A percentile compares a stretch with the other conserved stretches of the same genome.
Evolutionary conservation across 2,329 filamentous ascomycete species (phyloP).

Genomic region (Aureobasidium sp.): DNA sequence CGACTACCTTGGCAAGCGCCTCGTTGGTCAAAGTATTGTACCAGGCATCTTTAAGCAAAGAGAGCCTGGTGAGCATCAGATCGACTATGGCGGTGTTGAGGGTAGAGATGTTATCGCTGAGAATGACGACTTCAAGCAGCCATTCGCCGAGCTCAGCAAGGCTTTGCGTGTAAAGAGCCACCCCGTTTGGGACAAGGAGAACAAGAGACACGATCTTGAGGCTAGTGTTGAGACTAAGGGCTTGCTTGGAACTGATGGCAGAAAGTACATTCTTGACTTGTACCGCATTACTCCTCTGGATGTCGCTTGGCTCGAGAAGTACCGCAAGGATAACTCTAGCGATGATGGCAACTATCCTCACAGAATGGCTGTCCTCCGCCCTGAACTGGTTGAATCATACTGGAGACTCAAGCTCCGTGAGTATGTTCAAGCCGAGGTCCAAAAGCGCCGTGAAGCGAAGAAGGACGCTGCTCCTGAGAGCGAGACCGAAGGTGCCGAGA

Average conservation of each 20-base stretch:
- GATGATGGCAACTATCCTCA: slow-evolving; percentile 69
- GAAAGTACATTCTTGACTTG: slow-evolving; percentile 94
- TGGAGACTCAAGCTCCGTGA: slow-evolving; percentile 80
- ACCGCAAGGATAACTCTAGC: slow-evolving; percentile 38
- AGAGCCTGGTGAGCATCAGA: slow-evolving; percentile 95
- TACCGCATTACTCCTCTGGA: slow-evolving; percentile 93
- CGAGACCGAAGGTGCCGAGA: slow-evolving; percentile 24
- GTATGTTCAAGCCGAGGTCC: slow-evolving; percentile 75
- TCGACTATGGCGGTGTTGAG: slow-evolving; percentile 96
- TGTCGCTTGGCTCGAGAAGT: slow-evolving; percentile 80
- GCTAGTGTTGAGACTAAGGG: slow-evolving; percentile 97
- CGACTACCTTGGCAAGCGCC: slow-evolving; percentile 93
- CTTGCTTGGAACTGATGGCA: slow-evolving; percentile 88
- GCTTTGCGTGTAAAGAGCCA: slow-evolving; percentile 89
- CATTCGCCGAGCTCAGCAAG: slow-evolving; percentile 87
- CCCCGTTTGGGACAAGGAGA: slow-evolving; percentile 95
- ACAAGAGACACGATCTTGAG: slow-evolving; percentile 82
- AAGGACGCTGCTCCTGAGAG: slow-evolving; percentile 26
- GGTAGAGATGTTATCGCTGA: slow-evolving; percentile 92
- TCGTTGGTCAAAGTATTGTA: slow-evolving; percentile 96
- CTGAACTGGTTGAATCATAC: slow-evolving; percentile 83
- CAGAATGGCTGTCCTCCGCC: slow-evolving; percentile 87
- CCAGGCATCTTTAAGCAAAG: slow-evolving; percentile 99
- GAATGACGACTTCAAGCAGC: slow-evolving; percentile 73
- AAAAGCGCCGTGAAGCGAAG: slow-evolving; percentile 47